Conservation (phyloP, 2,329 filamentous ascomycete species). For the Fonsecaea monophora region DNA sequence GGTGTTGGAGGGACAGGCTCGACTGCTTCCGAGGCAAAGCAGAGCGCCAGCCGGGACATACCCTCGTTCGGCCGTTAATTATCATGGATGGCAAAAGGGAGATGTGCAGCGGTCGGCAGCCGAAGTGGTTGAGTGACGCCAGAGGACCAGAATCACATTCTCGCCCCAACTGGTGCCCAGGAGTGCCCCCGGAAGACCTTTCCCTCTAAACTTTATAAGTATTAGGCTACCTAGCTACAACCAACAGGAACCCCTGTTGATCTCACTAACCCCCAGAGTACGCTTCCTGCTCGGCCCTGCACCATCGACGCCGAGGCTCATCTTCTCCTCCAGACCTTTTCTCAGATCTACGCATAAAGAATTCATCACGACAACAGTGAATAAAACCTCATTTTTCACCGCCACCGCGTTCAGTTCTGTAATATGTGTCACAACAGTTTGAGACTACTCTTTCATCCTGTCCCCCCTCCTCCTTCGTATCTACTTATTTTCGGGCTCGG, state of each 20-base stretch:
- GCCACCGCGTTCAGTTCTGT: slow-evolving; percentile 24
- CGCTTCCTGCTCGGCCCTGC: background rate
- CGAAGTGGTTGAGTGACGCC: background rate
- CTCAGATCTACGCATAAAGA: slow-evolving; percentile 41
- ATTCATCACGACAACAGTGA: slow-evolving; percentile 38
- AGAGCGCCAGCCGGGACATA: background rate
- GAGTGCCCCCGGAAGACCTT: background rate
- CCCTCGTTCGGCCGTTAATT: slow-evolving; percentile 1
- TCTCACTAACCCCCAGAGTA: background rate
- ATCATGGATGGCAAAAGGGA: background rate
- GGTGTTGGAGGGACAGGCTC: background rate
- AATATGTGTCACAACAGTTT: slow-evolving; percentile 30
- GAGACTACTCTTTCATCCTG: background rate
- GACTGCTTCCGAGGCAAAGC: background rate
- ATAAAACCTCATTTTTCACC: slow-evolving; percentile 31
- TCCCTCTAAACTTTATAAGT: background rate
- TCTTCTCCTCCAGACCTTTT: slow-evolving; percentile 24
- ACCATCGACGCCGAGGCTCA: slow-evolving; percentile 31
- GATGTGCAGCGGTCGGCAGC: background rate
- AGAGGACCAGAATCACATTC: background rate
- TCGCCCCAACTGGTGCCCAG: background rate
- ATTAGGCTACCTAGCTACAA: background rate
- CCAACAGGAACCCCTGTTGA: background rate
- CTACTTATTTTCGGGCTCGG: slow-evolving; percentile 11
- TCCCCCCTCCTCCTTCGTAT: slow-evolving; percentile 4